Percentiles rank a stretch among this genome's conserved stretches.
phyloP scores from a whole-genome alignment of 176 grass and related monocot species.

The Lolium rigidum region DNA sequence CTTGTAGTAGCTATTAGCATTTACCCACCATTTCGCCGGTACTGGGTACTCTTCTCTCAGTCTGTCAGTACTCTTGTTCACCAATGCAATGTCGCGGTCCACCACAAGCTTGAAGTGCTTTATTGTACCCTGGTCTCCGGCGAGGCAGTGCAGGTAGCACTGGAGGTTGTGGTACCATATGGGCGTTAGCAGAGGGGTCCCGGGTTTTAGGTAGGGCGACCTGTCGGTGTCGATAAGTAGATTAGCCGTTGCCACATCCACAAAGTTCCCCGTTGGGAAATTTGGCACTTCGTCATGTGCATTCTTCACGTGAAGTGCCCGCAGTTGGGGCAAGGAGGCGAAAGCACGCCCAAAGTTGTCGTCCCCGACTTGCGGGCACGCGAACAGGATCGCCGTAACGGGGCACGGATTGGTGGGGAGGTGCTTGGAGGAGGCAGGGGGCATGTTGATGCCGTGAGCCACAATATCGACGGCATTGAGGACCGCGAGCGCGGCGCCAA shows the following conservation, averaged over 20 bases:
- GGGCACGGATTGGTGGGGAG: conserved; percentile 32
- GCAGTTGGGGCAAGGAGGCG: conserved; percentile 37
- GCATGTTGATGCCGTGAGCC: conserved; percentile 52
- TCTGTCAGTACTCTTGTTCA: conserved; percentile 61
- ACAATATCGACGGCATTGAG: conserved; percentile 79
- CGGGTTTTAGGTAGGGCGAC: conserved; percentile 59
- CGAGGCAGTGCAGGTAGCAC: conserved; percentile 74
- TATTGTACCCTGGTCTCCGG: conserved; percentile 52
- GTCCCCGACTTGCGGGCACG: conserved; percentile 75
- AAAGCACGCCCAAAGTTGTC: conserved; percentile 46
- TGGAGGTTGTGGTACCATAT: conserved; percentile 64
- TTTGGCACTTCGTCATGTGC: conserved; percentile 22
- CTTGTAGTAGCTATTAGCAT: conserved; percentile 58
- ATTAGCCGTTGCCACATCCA: background rate
- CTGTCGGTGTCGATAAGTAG: background rate
- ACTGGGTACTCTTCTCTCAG: conserved; percentile 68
- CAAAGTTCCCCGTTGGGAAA: no score
- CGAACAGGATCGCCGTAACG: conserved; percentile 71
- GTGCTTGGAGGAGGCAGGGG: background rate
- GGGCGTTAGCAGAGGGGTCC: no score
- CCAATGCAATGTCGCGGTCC: conserved; percentile 68
- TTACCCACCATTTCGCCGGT: conserved; percentile 50
- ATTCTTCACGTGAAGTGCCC: conserved; percentile 64
- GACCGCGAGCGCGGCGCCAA: conserved; percentile 70
- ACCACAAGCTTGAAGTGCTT: conserved; percentile 64